Evolutionary conservation across 129 eudicot genomes (phyloP).

Genomic region (Artemisia argyi): DNA sequence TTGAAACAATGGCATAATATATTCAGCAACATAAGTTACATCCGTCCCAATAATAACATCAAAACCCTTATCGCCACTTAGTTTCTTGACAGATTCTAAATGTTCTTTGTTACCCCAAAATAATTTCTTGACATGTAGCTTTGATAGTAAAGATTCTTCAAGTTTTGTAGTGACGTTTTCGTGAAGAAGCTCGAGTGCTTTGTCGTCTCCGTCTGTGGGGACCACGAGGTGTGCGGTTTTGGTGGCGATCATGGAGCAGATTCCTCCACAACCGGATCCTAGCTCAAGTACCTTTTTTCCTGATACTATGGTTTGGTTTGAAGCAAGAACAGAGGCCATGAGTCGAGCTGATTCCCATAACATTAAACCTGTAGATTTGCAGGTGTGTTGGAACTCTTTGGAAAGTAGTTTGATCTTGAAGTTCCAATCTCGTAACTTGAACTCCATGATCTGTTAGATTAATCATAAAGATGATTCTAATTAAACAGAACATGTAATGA

Average conservation of each 20-base stretch:
- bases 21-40: conserved; percentile 73
- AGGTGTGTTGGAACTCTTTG: conserved; percentile 87
- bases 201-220: conserved; percentile 82
- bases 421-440: conserved; percentile 46
- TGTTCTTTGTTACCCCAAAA: conserved; percentile 77
- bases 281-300: conserved; percentile 69
- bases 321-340: conserved; percentile 85
- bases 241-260: conserved; percentile 84
- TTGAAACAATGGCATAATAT: conserved; percentile 74
- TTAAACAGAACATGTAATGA: background rate
- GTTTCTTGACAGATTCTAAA: conserved; percentile 48
- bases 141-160: conserved; percentile 35
- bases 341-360: conserved; percentile 96
- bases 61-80: conserved; percentile 51
- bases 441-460: conserved; percentile 49
- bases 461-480: background rate
- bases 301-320: conserved; percentile 58
- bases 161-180: conserved; percentile 65
- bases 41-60: conserved; percentile 88
- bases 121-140: conserved; percentile 45
- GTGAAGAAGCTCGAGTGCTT: conserved; percentile 54
- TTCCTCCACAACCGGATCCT: conserved; percentile 77
- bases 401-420: conserved; percentile 78
- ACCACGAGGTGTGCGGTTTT: conserved; percentile 68
- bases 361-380: conserved; percentile 95